Percentiles rank a stretch among this genome's conserved stretches.
Evolutionary conservation across 163 green algal species (phyloP).

Genomic region (Scenedesmus sp.): DNA sequence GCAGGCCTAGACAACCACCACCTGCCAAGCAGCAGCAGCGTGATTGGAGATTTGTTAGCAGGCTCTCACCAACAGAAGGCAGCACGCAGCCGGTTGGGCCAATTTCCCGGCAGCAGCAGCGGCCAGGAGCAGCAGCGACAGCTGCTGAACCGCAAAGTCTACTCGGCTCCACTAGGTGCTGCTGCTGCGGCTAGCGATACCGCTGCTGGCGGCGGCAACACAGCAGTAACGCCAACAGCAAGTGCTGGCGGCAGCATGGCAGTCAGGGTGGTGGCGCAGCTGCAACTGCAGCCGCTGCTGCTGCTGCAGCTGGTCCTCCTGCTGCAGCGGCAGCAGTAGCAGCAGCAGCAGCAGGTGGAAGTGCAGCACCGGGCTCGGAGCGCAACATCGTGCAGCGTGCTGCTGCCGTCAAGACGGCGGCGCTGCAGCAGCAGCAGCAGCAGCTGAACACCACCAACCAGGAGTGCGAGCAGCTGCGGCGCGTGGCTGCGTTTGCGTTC

Average conservation of each 20-base stretch:
- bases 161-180: neutral
- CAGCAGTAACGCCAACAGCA: neutral
- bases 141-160: neutral
- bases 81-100: neutral
- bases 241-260: neutral
- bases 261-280: neutral
- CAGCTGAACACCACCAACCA: neutral
- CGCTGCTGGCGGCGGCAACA: neutral
- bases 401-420: neutral
- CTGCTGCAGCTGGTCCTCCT: neutral
- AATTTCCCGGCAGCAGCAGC: neutral
- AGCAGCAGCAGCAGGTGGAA: conserved; percentile 23
- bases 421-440: neutral
- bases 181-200: neutral
- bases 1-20: neutral
- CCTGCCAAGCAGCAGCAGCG: conserved; percentile 1
- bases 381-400: neutral
- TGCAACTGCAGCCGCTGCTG: neutral
- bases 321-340: neutral
- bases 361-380: neutral
- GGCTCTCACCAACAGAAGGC: neutral
- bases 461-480: conserved; percentile 31
- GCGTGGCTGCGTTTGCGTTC: conserved; percentile 9
- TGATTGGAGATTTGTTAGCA: neutral
- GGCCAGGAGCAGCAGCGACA: neutral